Base-by-base conservation (phyloP, 306 rosid species). In the Begonia peltatifolia region DNA sequence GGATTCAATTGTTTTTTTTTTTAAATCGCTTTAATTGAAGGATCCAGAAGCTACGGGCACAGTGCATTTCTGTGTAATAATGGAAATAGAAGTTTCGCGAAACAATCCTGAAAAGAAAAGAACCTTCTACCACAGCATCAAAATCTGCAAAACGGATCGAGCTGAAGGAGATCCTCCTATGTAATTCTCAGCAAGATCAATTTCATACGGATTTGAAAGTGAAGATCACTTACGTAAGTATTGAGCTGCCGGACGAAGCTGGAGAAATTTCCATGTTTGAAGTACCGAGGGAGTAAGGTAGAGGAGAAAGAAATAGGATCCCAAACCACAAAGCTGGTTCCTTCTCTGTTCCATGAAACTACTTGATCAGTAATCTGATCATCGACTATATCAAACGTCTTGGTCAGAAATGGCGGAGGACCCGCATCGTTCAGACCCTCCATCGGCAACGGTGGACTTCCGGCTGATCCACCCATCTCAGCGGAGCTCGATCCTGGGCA, bases 191-290 rank as follows among this genome's bases (percentile, higher is more conserved):
- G 38, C 38, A 30, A 30, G 38, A 30, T 30, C 38, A 30, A 30
- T 30, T 30, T 30, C 38, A 30, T 7, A 30, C 38, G 38, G 38
- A 30, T 30, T 10, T 44, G 48, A 44, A 44, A 44, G 11, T 44
- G 48, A 17, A 58, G 30, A 10, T 11, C 6, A 72, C 94, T 80
- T 74, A 89, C 97, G 42, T 84, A 84, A 64, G 95, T 89, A 70
- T 89, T 84, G 35, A 89, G 77, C 74, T 88, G 96, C 59, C 96
- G 71, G 23, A 88, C 93, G 71, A 88, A 88, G 74, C 94, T 88
- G 16, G 96, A 81, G 77, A 88, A 89, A 48, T 89, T 89, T 55
- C 72, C 79, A 68, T 89, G 97, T 73, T 89, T 89, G 78, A 89
- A 89, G 73, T 65, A 77, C 58, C 61, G 68, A 1, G 95, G 95